Conservation (phyloP, 2,329 filamentous ascomycete species). For the Sclerotinia minor region DNA sequence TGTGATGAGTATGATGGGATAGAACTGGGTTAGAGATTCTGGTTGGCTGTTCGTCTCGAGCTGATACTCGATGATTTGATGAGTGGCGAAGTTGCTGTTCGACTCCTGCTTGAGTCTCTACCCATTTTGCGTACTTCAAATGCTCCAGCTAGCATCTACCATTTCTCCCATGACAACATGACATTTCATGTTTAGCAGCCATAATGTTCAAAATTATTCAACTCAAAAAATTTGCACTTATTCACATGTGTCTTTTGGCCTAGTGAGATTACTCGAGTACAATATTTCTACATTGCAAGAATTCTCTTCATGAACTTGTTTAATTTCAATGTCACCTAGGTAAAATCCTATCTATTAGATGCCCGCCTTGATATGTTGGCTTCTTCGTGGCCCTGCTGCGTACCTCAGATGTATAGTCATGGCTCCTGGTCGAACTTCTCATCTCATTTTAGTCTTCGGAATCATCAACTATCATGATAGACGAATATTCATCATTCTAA, state of each 20-base stretch:
- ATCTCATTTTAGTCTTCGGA: neutral
- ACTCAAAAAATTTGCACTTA: neutral
- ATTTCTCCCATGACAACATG: neutral
- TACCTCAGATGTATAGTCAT: too few species aligned
- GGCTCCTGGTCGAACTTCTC: neutral
- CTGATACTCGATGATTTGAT: neutral
- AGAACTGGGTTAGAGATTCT: neutral
- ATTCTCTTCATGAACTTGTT: neutral
- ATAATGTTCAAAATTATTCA: neutral
- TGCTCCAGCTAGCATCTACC: conserved; percentile 11
- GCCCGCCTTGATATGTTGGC: neutral
- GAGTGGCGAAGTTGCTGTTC: neutral
- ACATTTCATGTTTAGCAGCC: neutral
- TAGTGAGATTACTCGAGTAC: too few species aligned
- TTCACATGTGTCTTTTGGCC: too few species aligned
- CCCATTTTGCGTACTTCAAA: neutral
- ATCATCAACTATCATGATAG: neutral
- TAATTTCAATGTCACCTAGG: neutral
- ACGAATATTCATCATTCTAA: neutral
- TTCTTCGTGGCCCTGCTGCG: neutral
- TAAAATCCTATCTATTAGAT: neutral
- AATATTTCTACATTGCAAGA: neutral
- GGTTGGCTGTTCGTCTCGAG: neutral
- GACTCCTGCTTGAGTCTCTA: neutral
- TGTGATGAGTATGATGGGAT: neutral